Percentiles rank a stretch among this genome's conserved stretches.
Evolutionary conservation across 306 rosid species (phyloP).

Genomic region (Gleditsia sinensis): DNA sequence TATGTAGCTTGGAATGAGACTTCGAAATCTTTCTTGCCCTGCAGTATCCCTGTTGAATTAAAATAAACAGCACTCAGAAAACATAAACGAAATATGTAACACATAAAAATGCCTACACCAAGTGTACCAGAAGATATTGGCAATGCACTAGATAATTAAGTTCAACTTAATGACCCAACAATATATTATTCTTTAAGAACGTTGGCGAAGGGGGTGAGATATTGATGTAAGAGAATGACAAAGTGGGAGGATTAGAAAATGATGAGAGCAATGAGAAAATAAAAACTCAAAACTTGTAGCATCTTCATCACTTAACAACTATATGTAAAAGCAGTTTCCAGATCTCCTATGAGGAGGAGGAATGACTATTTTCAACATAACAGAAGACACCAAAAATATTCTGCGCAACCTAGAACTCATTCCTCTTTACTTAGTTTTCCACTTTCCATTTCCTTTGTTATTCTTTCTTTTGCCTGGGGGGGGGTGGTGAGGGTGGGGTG

Average conservation of each 20-base stretch:
- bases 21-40: slow-evolving; percentile 85
- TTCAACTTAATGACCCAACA: neutral
- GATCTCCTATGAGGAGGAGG: neutral
- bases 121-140: neutral
- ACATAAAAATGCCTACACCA: neutral
- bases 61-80: neutral
- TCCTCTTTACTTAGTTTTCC: neutral
- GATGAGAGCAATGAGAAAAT: neutral
- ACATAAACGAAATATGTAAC: neutral
- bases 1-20: slow-evolving; percentile 86
- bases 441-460: neutral
- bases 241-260: neutral
- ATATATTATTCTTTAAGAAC: no score
- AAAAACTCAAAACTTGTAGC: neutral
- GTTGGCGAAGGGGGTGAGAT: neutral
- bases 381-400: neutral
- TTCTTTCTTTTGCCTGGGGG: neutral
- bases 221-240: neutral
- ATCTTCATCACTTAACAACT: neutral
- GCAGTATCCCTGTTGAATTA: slow-evolving; percentile 73
- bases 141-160: neutral
- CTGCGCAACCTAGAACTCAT: neutral
- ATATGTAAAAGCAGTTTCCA: neutral
- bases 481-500: no score
- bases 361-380: neutral